Evolutionary conservation across 352 stramenopile genomes (phyloP).

Genomic region (Phytophthora boehmeriae): DNA sequence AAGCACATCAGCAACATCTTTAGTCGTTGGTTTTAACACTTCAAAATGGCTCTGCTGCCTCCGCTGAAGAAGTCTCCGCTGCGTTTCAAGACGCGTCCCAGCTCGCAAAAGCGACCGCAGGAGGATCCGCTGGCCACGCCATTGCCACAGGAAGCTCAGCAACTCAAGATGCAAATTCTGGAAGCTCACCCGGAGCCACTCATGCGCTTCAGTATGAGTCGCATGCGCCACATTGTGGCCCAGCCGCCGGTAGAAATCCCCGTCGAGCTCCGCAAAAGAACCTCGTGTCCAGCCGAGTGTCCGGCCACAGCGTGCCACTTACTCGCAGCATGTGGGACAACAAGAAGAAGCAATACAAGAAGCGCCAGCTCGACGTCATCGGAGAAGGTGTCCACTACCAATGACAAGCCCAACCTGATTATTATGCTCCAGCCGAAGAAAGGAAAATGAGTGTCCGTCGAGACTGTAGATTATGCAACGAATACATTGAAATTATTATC

Average conservation of each 20-base stretch:
- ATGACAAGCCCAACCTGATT: conserved; percentile 18
- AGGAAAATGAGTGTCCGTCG: too few relatives aligned
- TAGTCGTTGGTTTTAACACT: neutral
- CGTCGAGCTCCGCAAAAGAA: conserved; percentile 39
- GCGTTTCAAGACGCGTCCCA: conserved; percentile 22
- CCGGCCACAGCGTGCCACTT: conserved; percentile 62
- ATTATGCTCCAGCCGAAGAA: too few relatives aligned
- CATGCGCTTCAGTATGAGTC: conserved; percentile 67
- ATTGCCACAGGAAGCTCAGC: conserved; percentile 50
- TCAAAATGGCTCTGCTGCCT: conserved; percentile 26
- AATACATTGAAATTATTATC: neutral
- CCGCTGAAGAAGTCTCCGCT: conserved; percentile 29
- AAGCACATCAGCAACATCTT: neutral
- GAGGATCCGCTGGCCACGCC: conserved; percentile 12
- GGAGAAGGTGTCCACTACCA: conserved; percentile 48
- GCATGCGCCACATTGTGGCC: conserved; percentile 59
- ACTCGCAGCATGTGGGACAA: conserved; percentile 73
- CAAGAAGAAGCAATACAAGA: conserved; percentile 46
- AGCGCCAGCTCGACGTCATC: conserved; percentile 49
- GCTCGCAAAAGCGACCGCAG: conserved; percentile 9
- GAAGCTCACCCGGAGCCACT: conserved; percentile 45
- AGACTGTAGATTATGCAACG: conserved; percentile 16
- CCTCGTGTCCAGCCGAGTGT: conserved; percentile 43
- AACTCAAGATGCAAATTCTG: conserved; percentile 67
- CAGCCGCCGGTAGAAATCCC: conserved; percentile 57